Base-by-base conservation (phyloP, 306 rosid species). In the Castanea crenata region DNA sequence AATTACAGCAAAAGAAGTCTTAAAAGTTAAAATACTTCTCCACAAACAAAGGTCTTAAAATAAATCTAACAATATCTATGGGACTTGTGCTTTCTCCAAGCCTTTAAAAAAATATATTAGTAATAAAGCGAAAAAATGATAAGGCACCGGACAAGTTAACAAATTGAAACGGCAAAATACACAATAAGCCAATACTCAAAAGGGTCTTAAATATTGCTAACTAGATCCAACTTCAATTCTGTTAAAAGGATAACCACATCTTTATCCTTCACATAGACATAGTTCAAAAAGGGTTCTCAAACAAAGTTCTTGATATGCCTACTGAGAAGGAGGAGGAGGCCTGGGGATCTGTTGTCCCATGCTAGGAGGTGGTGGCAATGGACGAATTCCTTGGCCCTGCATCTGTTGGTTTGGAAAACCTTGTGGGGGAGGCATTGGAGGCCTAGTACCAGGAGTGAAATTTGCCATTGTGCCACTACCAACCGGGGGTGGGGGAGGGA, bases 371-470 rank as follows among this genome's bases (percentile, higher is more conserved):
- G 94, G 97, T 0, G 92, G 97, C 3, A 87, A 94, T 31, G 89
- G 89, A 54, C 80, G 92, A 69, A 76, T 31, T 73, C 89, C 87
- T 56, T 85, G 89, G 51, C 81, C 80, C 69, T 80, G 91, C 88
- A 85, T 81, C 65, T 83, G 94, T 64, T 89, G 97, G 35, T 81
- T 59, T 11, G 85, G 92, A 74, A 92, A 91, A 77, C 92, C 97
- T 89, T 89, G 91, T 12, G 92, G 90, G 15, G 93, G 91, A 10
- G 97, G 92, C 97, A 90, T 84, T 25, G 87, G 97, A 82, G 92
- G 97, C 55, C 93, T 85, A 9, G 56, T 0, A 55, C 96, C 94
- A 76, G 88, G 88, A 82, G 85, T 91, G 79, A 90, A 93, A 86
- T 83, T 86, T 2, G 86, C 67, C 81, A 87, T 83, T 72, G 87